A percentile compares a stretch with the other conserved stretches of the same genome.
Evolutionary conservation across 106 monocot species (phyloP).

Genomic region (Apostasia ramifera): DNA sequence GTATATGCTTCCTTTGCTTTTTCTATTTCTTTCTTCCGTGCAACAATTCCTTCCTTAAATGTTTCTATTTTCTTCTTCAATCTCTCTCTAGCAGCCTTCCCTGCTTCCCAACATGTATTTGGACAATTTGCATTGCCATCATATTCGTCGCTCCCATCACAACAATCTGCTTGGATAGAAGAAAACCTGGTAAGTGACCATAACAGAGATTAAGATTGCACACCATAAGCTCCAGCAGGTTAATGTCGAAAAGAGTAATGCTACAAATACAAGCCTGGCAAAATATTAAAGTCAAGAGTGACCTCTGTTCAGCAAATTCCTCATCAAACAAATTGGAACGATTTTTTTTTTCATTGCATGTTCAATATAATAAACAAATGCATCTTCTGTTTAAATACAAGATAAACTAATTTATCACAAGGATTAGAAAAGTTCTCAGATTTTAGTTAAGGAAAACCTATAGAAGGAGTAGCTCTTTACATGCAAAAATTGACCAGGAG

Average conservation of each 20-base stretch:
- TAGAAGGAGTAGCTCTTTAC: too few relatives aligned
- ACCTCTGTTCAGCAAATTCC: too few relatives aligned
- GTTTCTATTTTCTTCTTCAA: slow-evolving; percentile 83
- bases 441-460: too few relatives aligned
- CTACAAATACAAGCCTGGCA: too few relatives aligned
- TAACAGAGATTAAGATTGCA: neutral
- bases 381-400: too few relatives aligned
- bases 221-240: neutral
- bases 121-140: slow-evolving; percentile 50
- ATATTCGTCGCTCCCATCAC: slow-evolving; percentile 99
- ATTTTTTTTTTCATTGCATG: too few relatives aligned
- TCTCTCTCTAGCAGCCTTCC: slow-evolving; percentile 82
- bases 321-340: too few relatives aligned
- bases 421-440: too few relatives aligned
- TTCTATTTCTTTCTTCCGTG: slow-evolving; percentile 63
- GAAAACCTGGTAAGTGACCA: neutral
- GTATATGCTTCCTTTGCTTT: slow-evolving; percentile 70
- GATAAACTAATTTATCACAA: too few relatives aligned
- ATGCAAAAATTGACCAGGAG: too few relatives aligned
- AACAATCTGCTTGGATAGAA: slow-evolving; percentile 63
- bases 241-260: neutral
- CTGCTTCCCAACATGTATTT: slow-evolving; percentile 99
- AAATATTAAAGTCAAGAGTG: too few relatives aligned
- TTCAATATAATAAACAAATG: too few relatives aligned
- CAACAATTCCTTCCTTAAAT: slow-evolving; percentile 52